Evolutionary conservation across 2,329 filamentous ascomycete species (phyloP).

Genomic region (Aspergillus felis): DNA sequence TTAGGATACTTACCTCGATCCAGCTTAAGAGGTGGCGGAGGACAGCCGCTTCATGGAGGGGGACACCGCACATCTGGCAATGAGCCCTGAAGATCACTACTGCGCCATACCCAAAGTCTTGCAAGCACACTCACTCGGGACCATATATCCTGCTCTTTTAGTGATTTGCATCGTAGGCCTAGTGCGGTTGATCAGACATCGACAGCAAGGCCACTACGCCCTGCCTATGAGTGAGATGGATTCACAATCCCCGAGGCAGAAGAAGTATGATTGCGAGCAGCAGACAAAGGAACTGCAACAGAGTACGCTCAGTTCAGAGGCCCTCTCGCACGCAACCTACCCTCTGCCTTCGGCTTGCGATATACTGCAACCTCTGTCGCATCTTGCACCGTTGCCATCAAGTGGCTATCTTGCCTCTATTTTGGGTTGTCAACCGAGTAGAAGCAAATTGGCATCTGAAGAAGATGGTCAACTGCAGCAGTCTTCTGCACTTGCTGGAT

Average conservation of each 20-base stretch:
- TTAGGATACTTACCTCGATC: neutral
- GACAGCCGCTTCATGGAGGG: slow-evolving; percentile 2
- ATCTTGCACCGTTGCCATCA: slow-evolving; percentile 17
- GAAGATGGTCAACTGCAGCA: neutral
- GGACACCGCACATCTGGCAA: slow-evolving; percentile 10
- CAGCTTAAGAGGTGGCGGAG: neutral
- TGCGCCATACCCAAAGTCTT: slow-evolving; percentile 6
- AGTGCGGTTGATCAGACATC: slow-evolving; percentile 16
- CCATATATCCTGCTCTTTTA: slow-evolving; percentile 13
- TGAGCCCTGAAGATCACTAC: slow-evolving; percentile 12
- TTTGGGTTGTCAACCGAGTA: slow-evolving; percentile 11
- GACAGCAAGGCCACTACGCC: slow-evolving; percentile 9
- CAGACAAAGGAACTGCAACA: slow-evolving; percentile 9
- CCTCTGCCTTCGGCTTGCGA: slow-evolving; percentile 21
- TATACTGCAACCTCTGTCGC: slow-evolving; percentile 22
- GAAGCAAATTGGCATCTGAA: slow-evolving; percentile 6
- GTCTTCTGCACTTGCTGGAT: neutral
- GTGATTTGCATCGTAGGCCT: slow-evolving; percentile 15
- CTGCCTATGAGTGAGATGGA: slow-evolving; percentile 17
- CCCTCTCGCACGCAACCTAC: slow-evolving; percentile 1
- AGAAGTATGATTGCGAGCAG: slow-evolving; percentile 16
- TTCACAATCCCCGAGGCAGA: slow-evolving; percentile 7
- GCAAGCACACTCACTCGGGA: slow-evolving; percentile 11
- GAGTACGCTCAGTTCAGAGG: slow-evolving; percentile 3
- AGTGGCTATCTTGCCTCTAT: slow-evolving; percentile 22